These are phyloP conservation scores for Ceriops tagal DNA, from an alignment of 345 rosid species.

Conservation along the genomic window DNA sequence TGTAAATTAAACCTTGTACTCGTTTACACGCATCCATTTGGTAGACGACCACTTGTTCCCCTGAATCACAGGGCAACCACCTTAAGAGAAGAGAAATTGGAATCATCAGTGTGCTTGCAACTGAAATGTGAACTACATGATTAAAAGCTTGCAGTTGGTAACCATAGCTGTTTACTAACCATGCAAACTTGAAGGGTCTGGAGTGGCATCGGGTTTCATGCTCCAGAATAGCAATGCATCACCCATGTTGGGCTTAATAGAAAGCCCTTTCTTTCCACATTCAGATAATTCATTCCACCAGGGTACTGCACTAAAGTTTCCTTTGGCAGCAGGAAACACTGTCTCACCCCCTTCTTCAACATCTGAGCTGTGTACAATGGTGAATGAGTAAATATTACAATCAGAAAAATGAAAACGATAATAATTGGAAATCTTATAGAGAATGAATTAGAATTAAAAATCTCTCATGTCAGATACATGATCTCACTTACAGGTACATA, in stretches of 20 bases:
- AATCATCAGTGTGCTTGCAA: neutral
- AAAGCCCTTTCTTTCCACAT: slow-evolving; percentile 81
- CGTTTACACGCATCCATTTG: slow-evolving; percentile 83
- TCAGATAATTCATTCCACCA: slow-evolving; percentile 92
- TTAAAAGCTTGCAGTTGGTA: neutral
- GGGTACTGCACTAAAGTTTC: slow-evolving; percentile 72
- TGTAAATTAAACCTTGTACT: slow-evolving; percentile 50
- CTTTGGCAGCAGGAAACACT: slow-evolving; percentile 85
- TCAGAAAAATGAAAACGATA: neutral
- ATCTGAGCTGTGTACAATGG: slow-evolving; percentile 63
- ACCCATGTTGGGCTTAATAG: slow-evolving; percentile 88
- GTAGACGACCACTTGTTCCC: slow-evolving; percentile 99
- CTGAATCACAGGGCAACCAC: slow-evolving; percentile 86
- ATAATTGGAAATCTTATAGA: neutral
- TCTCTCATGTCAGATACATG: neutral
- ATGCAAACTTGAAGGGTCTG: slow-evolving; percentile 81
- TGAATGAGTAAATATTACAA: slow-evolving; percentile 13
- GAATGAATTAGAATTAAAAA: slow-evolving; percentile 3
- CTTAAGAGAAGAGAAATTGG: slow-evolving; percentile 34
- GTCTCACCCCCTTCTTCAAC: slow-evolving; percentile 99
- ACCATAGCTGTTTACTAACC: slow-evolving; percentile 44
- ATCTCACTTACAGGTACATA: slow-evolving; percentile 82
- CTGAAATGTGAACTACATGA: slow-evolving; percentile 1
- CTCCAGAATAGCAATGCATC: slow-evolving; percentile 99
- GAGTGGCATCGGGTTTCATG: slow-evolving; percentile 83